A percentile compares a stretch with the other conserved stretches of the same genome.
phyloP scores from a whole-genome alignment of 139 green algal genomes.

The Nannochloris sp. region DNA sequence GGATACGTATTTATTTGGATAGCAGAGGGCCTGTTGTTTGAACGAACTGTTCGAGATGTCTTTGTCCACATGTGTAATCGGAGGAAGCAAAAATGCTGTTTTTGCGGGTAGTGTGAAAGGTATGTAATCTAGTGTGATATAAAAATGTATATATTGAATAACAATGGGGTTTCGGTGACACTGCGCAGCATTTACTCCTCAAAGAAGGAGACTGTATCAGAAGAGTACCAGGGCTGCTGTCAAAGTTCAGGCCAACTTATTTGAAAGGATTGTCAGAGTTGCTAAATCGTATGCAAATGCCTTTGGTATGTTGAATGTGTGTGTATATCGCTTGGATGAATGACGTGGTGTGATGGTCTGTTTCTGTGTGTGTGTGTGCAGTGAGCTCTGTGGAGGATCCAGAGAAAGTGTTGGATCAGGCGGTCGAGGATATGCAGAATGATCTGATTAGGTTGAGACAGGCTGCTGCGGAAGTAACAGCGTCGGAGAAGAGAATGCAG shows the following conservation, averaged over 20 bases:
- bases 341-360: background rate
- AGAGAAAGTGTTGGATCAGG: slow-evolving; percentile 97
- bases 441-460: slow-evolving; percentile 98
- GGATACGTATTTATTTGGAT: background rate
- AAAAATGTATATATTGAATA: background rate
- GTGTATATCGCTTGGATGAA: background rate
- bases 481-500: slow-evolving; percentile 95
- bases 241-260: slow-evolving; percentile 79
- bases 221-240: slow-evolving; percentile 19
- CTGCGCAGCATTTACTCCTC: background rate
- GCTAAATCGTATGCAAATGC: slow-evolving; percentile 85
- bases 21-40: background rate
- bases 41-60: background rate
- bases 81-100: background rate
- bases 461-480: slow-evolving; percentile 90
- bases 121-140: background rate
- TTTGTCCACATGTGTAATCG: background rate
- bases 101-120: background rate
- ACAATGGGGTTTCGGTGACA: background rate
- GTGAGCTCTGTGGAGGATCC: slow-evolving; percentile 82
- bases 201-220: background rate
- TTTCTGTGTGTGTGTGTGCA: slow-evolving; percentile 18
- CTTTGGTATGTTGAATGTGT: slow-evolving; percentile 40
- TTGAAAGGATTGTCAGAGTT: slow-evolving; percentile 68
- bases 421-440: slow-evolving; percentile 94